Percentiles rank a stretch among this genome's conserved stretches.
Conservation (phyloP, 208 protist species). For the Kentomonas sorsogonicus region DNA sequence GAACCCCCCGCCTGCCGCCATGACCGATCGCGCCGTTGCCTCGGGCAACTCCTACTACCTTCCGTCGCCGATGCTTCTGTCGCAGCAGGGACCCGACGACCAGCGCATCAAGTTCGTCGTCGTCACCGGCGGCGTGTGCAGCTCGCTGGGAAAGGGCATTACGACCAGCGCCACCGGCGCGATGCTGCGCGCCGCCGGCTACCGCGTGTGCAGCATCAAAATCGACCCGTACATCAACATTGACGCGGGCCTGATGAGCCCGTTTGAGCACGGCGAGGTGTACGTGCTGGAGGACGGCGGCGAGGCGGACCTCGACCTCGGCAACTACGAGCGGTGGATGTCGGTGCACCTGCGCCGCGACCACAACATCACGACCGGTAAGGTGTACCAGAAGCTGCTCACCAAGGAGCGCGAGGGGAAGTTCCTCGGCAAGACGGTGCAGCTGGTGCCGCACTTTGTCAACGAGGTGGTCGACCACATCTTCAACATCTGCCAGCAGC, state of each 20-base stretch:
- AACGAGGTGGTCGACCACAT: conserved; percentile 89
- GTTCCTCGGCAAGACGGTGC: conserved; percentile 99
- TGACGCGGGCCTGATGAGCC: conserved; percentile 91
- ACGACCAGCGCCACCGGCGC: conserved; percentile 81
- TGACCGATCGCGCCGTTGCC: conserved; percentile 40
- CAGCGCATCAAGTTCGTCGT: conserved; percentile 92
- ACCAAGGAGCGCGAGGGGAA: conserved; percentile 95
- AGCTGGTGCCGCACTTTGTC: conserved; percentile 95
- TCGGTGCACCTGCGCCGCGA: conserved; percentile 91
- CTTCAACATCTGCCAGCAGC: conserved; percentile 81
- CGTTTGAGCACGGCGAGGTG: conserved; percentile 98
- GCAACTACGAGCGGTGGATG: conserved; percentile 99
- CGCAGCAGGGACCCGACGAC: conserved; percentile 25
- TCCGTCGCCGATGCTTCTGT: conserved; percentile 61
- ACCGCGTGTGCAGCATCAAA: conserved; percentile 96
- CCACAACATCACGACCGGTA: conserved; percentile 99
- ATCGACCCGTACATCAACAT: conserved; percentile 99
- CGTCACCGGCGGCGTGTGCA: conserved; percentile 98
- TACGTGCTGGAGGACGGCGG: conserved; percentile 99
- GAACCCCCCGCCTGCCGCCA: too few relatives aligned
- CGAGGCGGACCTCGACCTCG: conserved; percentile 96
- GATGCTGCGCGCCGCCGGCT: conserved; percentile 82
- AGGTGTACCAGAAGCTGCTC: conserved; percentile 96
- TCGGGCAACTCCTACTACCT: conserved; percentile 74
- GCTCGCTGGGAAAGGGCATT: conserved; percentile 97